Base-by-base conservation (phyloP, 306 rosid species). In the Quercus berberidifolia region DNA sequence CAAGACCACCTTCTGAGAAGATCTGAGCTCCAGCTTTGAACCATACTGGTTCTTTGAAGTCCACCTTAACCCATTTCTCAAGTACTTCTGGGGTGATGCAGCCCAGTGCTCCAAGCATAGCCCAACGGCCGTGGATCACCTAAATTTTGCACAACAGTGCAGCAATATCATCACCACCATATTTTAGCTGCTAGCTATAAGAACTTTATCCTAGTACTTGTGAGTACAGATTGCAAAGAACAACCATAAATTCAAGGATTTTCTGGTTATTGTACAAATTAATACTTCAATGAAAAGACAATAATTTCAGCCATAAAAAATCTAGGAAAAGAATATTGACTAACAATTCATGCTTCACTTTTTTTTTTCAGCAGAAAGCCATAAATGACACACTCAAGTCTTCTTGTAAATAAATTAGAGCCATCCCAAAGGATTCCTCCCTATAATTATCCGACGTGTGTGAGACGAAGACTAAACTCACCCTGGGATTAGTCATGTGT, bases 71-170 rank as follows among this genome's bases (percentile, higher is more conserved):
- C 91, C 91, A 92, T 76, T 88, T 94, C 69, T 87, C 41, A 6
- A 94, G 92, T 0, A 86, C 94, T 80, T 94, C 97, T 4, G 98
- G 98, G 72, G 98, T 94, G 59, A 94, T 90, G 93, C 96, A 88
- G 4, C 98, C 98, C 17, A 94, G 80, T 69, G 96, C 96, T 72
- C 98, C 96, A n/a, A 94, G 93, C 98, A 94, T 92, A 7, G 97
- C 97, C 95, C 98, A 94, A n/a, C 97, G 74, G 31, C 97, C 90
- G 74, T 94, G 97, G 88, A 94, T 92, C 79, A 94, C 97, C 97
- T 92, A 73, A 7, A 78, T 31, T 49, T 68, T 23, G 46, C 19
- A 56, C 25, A 59, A 38, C 30, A 41, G 63, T 43, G 5, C n/a
- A 65, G 75, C 5, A 52, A 31, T 23, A 8, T 13, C 41, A 26